Conservation (phyloP, 305 asterid genomes). For the Fraxinus floribunda region DNA sequence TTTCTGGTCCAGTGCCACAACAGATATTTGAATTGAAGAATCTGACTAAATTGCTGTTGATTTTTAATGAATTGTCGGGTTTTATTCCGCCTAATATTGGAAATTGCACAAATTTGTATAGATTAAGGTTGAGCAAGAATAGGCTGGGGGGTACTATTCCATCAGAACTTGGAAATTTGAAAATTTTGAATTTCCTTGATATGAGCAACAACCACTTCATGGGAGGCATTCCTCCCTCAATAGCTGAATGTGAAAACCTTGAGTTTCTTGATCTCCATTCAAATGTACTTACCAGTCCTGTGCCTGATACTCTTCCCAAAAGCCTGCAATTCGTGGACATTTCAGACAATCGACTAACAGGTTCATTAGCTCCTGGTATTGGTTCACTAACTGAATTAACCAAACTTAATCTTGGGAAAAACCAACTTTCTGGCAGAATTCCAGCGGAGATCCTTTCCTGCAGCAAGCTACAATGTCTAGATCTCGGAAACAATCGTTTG, state of each 20-base stretch:
- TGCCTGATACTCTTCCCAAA: conserved; percentile 63
- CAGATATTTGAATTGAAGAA: conserved; percentile 58
- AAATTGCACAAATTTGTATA: conserved; percentile 74
- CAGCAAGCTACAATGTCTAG: conserved; percentile 69
- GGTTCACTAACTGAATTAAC: conserved; percentile 72
- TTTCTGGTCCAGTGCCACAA: conserved; percentile 67
- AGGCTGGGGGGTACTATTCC: conserved; percentile 81
- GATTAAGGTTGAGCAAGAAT: conserved; percentile 70
- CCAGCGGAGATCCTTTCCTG: conserved; percentile 72
- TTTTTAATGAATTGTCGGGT: conserved; percentile 75
- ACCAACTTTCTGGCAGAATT: conserved; percentile 68
- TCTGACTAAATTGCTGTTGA: conserved; percentile 66
- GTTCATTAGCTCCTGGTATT: conserved; percentile 47
- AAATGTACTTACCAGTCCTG: conserved; percentile 57
- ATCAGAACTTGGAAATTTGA: conserved; percentile 74
- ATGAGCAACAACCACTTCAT: conserved; percentile 61
- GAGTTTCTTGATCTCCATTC: conserved; percentile 94
- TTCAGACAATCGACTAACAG: conserved; percentile 69
- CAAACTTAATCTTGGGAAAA: conserved; percentile 66
- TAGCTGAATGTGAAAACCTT: conserved; percentile 60
- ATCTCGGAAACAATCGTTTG: conserved; percentile 74
- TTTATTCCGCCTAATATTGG: conserved; percentile 82
- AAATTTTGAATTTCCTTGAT: conserved; percentile 65
- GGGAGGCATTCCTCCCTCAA: conserved; percentile 65
- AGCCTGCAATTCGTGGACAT: conserved; percentile 74